Evolutionary conservation across 2,329 filamentous ascomycete species (phyloP), one percentile per base, ranked within the genome.

Genomic region (Aspergillus vadensis): DNA sequence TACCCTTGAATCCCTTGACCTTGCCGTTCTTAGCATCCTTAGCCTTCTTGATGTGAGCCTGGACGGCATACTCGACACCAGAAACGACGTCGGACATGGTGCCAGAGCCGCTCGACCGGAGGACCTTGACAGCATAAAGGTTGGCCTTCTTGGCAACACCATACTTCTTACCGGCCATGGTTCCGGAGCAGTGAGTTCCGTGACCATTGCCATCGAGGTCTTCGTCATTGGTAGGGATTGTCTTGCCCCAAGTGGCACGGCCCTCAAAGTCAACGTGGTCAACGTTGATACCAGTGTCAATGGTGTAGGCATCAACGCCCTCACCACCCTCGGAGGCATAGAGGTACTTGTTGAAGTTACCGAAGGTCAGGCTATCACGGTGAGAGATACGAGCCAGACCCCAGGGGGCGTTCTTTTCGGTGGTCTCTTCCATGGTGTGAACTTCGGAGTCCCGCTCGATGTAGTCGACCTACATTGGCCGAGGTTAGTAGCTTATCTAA

Each of bases 61-160:
- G 86, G 69, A 92, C 93, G 72, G 95, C 95, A 82, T 87, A 98
- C 82, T 99, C 94, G 65, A 99, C 95, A 78, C 95, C 95, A 84
- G 96, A 96, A 75, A 99, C 92, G 70, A 99, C 95, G 76, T 99
- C 95, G 60, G 93, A 93, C 96, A 99, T 99, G 77, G 92, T 93
- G 72, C 95, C 95, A 53, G 94, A 97, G 72, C 95, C 95, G 80
- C 97, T 99, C 72, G 94, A 97, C 77, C 90, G 88, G 70, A 99
- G 90, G 43, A 99, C 95, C 89, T 99, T 99, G 84, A 99, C 93
- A 67, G 95, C 95, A 74, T 96, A 93, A 78, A 99, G 84, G 71
- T 91, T 88, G 75, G 96, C 95, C 87, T 98, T 97, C 89, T 99
- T 99, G 77, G 95, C 94, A 66, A 99, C 95, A 86, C 95, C 95